These are phyloP conservation scores for Aechmea fasciata DNA, from an alignment of 176 grass and related monocot genomes.

Conservation along the genomic window DNA sequence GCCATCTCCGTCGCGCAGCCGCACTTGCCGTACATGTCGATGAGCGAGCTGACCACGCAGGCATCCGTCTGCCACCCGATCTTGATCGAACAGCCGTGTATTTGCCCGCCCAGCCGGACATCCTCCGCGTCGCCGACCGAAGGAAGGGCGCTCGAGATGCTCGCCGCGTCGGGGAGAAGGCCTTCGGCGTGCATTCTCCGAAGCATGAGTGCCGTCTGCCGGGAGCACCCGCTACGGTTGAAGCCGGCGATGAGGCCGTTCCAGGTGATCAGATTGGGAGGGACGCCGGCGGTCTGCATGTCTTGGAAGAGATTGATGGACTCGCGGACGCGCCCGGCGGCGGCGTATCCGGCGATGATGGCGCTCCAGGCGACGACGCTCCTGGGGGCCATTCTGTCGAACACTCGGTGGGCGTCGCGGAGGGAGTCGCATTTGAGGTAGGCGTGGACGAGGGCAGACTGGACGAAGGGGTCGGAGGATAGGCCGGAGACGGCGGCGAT, in stretches of 20 bases:
- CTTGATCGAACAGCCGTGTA: conserved; percentile 40
- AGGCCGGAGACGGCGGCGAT: conserved; percentile 27
- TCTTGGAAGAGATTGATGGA: conserved; percentile 22
- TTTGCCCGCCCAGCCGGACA: conserved; percentile 28
- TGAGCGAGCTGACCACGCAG: conserved; percentile 38
- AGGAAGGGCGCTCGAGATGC: conserved; percentile 43
- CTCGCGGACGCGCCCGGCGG: conserved; percentile 20
- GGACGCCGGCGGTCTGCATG: conserved; percentile 26
- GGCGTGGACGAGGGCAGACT: conserved; percentile 44
- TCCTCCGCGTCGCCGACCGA: conserved; percentile 27
- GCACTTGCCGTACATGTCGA: conserved; percentile 53
- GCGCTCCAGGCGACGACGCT: conserved; percentile 48
- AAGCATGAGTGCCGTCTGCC: conserved; percentile 21
- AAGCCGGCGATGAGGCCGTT: conserved; percentile 54
- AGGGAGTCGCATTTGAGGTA: conserved; percentile 38
- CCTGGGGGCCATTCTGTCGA: conserved; percentile 42
- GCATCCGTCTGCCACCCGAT: conserved; percentile 23
- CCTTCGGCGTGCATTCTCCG: conserved; percentile 49
- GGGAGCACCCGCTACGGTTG: conserved; percentile 33
- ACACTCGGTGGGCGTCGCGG: conserved; percentile 24
- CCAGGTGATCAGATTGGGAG: conserved; percentile 60
- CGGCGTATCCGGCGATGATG: conserved; percentile 27
- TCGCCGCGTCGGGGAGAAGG: conserved; percentile 17
- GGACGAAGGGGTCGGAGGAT: conserved; percentile 30
- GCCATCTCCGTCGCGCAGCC: conserved; percentile 33